Percentiles rank a stretch among this genome's conserved stretches.
These are phyloP conservation scores for Mycena maculata DNA, from an alignment of 768 basidiomycete genomes.

Conservation along the genomic window DNA sequence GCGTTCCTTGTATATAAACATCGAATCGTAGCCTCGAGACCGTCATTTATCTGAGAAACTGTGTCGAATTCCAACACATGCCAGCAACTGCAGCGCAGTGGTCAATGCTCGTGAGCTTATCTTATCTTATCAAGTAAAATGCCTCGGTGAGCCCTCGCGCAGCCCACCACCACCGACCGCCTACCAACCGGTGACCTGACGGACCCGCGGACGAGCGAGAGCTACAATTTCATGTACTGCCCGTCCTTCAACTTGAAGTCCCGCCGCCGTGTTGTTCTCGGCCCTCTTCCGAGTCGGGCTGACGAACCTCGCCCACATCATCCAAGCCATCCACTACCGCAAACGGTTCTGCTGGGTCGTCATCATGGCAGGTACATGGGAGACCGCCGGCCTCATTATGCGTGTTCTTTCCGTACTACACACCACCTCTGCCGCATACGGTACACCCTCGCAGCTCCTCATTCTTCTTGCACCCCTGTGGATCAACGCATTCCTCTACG, in stretches of 20 bases:
- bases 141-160: not conserved
- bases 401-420: conserved; percentile 28
- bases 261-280: conserved; percentile 36
- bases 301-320: conserved; percentile 26
- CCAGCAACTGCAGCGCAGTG: too few species aligned
- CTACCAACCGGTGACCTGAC: not conserved
- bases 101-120: too few species aligned
- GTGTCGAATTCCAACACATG: too few species aligned
- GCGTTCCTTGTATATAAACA: not conserved
- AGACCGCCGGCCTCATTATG: conserved; percentile 34
- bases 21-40: too few species aligned
- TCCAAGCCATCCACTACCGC: conserved; percentile 36
- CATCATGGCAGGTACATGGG: conserved; percentile 38
- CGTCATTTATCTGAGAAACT: not conserved
- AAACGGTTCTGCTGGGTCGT: conserved; percentile 42
- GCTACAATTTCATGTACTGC: conserved; percentile 33
- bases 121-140: conserved; percentile 18
- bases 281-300: conserved; percentile 38
- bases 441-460: conserved; percentile 33
- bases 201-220: conserved; percentile 19
- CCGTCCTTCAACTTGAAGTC: conserved; percentile 38
- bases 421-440: conserved; percentile 18
- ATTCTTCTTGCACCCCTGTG: conserved; percentile 41
- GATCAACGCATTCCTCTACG: conserved; percentile 42
- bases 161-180: not conserved